A percentile compares a stretch with the other conserved stretches of the same genome.
Conservation (phyloP, 768 basidiomycete genomes). For the Pleurotus ostreatus region DNA sequence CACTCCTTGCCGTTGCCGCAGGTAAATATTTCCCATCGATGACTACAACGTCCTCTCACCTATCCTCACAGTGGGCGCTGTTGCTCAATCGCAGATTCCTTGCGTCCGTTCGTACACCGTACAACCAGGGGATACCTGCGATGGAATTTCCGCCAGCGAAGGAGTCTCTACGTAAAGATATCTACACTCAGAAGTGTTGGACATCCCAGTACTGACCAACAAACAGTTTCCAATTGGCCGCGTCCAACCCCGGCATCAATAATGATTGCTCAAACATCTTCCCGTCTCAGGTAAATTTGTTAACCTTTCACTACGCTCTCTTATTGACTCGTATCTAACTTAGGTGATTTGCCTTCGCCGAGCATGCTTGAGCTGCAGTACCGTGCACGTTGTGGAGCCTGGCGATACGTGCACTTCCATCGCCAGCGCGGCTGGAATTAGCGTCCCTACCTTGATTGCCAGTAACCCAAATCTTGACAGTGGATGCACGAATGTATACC, state of each 20-base stretch:
- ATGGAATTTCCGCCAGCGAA: slow-evolving; percentile 45
- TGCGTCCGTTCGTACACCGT: slow-evolving; percentile 55
- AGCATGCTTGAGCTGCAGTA: slow-evolving; percentile 50
- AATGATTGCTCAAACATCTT: slow-evolving; percentile 55
- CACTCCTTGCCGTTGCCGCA: neutral
- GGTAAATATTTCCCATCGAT: neutral
- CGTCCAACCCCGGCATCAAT: slow-evolving; percentile 44
- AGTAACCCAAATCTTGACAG: no score
- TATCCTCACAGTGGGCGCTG: slow-evolving; percentile 1
- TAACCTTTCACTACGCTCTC: neutral
- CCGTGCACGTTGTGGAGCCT: slow-evolving; percentile 38
- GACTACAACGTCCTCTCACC: neutral
- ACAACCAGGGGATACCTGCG: slow-evolving; percentile 48
- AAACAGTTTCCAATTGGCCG: slow-evolving; percentile 53
- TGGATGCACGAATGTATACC: no score
- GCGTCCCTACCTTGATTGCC: no score
- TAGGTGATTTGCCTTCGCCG: slow-evolving; percentile 56
- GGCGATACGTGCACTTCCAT: slow-evolving; percentile 53
- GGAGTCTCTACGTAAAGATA: slow-evolving; percentile 43
- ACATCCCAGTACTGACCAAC: neutral
- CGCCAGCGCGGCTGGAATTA: slow-evolving; percentile 12
- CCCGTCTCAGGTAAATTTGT: slow-evolving; percentile 38
- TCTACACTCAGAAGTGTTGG: neutral
- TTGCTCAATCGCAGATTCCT: slow-evolving; percentile 1
- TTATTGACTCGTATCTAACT: neutral